Base-by-base conservation (phyloP, 2,329 filamentous ascomycete species). In the Simplicillium aogashimaense region DNA sequence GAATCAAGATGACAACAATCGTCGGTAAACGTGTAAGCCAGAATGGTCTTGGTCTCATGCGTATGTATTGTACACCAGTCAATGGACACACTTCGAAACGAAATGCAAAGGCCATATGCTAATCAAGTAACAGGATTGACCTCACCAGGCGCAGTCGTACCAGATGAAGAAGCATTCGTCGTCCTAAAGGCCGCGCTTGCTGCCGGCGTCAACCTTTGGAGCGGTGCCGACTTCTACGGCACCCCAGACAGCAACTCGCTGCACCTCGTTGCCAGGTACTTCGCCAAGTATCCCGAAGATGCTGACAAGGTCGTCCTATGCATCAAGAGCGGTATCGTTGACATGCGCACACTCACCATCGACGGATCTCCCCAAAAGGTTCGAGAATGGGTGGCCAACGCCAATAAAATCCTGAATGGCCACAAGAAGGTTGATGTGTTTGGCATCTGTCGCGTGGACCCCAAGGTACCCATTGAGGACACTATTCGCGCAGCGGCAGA, bases 341-440 rank as follows among this genome's bases (percentile, higher is more conserved):
- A 25, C 9, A 25, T 25, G 20, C 20, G 20, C 5, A 25, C 20
- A 25, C 20, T 25, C 20, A 25, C 61, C 30, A 60, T 67, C 0
- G 65, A 73, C 45, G 61, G 67, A 14, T 69, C 62, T 6, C 66
- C 68, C 7, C 64, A 66, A 35, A 64, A 62, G 20, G 63, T 77
- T 14, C 66, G 68, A 15, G 61, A 59, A 4, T 69, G 65, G n/a
- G 62, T 79, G 25, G 71, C 77, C 6, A 63, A 71, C 33, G 67
- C 64, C 43, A 48, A 76, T 25, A 33, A 16, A 3, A 40, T 55
- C 0, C 44, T 61, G 10, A 59, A 59, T 20, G 65, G 68, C n/a
- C 63, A 54, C 41, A 70, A 70, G 52, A 65, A 58, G 16, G 57
- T 77, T 45, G 72, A 76, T 53, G 60, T 76, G 39, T 77, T 76